A percentile compares a stretch with the other conserved stretches of the same genome.
phyloP scores from a whole-genome alignment of 2,329 filamentous ascomycete species.

The Nigrospora osmanthi region DNA sequence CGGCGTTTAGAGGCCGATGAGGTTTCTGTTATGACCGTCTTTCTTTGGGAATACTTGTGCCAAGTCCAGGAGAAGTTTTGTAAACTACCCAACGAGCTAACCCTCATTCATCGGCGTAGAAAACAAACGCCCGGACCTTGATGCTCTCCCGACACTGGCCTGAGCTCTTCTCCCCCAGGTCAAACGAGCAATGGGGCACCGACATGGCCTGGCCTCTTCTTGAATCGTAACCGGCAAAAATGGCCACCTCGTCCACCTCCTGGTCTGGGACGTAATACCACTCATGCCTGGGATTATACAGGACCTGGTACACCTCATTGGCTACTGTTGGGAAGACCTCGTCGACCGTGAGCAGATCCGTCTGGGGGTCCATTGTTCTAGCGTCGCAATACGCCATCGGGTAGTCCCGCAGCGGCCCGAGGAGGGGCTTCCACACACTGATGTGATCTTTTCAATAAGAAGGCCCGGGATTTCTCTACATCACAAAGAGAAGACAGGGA shows the following conservation, averaged over 20 bases:
- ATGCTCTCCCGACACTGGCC: neutral
- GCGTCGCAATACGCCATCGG: slow-evolving; percentile 10
- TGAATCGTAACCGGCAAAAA: slow-evolving; percentile 9
- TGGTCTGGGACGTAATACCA: slow-evolving; percentile 12
- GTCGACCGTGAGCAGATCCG: slow-evolving; percentile 9
- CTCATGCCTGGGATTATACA: slow-evolving; percentile 7
- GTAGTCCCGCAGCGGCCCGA: slow-evolving; percentile 9
- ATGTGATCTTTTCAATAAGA: too few species aligned
- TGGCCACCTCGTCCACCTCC: slow-evolving; percentile 6
- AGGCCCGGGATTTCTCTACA: too few species aligned
- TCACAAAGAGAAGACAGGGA: too few species aligned
- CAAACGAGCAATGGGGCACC: slow-evolving; percentile 11
- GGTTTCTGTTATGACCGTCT: too few species aligned
- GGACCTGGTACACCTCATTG: slow-evolving; percentile 10
- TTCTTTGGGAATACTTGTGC: too few species aligned
- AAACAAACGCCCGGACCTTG: slow-evolving; percentile 2
- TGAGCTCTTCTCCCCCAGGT: slow-evolving; percentile 5
- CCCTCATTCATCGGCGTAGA: neutral
- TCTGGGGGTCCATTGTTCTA: slow-evolving; percentile 5
- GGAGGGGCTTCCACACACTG: slow-evolving; percentile 11
- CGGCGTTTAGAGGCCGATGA: too few species aligned
- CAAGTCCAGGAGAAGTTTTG: too few species aligned
- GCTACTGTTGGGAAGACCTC: slow-evolving; percentile 11
- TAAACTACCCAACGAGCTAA: too few species aligned
- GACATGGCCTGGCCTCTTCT: slow-evolving; percentile 6